Evolutionary conservation across 345 rosid species (phyloP).

Genomic region (Melastoma malabathricum): DNA sequence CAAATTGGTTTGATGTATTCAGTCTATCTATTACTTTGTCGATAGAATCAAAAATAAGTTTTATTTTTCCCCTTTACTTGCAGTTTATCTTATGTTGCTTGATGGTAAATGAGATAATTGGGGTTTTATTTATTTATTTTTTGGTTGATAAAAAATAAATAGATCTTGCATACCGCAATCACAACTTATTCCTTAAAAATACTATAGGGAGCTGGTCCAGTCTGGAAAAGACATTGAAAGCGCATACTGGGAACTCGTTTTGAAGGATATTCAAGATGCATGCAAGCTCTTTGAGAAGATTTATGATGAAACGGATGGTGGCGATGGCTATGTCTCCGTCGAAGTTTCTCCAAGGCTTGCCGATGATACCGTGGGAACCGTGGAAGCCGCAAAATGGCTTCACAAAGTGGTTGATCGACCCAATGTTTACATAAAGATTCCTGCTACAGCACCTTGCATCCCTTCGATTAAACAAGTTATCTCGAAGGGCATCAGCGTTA

Average conservation of each 20-base stretch:
- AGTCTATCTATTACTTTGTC: too few species aligned
- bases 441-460: constrained; percentile 85
- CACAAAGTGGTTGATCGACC: constrained; percentile 68
- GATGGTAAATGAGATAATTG: too few species aligned
- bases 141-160: too few species aligned
- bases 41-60: too few species aligned
- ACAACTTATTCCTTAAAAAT: background rate
- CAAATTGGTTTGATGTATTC: too few species aligned
- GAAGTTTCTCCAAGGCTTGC: constrained; percentile 97
- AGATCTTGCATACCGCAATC: too few species aligned
- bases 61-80: too few species aligned
- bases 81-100: too few species aligned
- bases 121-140: too few species aligned
- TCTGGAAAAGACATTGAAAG: constrained; percentile 82
- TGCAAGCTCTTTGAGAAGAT: constrained; percentile 92
- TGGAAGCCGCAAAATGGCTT: constrained; percentile 85
- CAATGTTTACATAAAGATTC: constrained; percentile 92
- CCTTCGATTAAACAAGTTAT: constrained; percentile 91
- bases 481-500: constrained; percentile 76
- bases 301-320: constrained; percentile 82
- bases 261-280: constrained; percentile 96
- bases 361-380: constrained; percentile 74
- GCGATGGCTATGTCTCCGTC: constrained; percentile 92
- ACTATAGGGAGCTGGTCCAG: constrained; percentile 68
- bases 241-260: constrained; percentile 95